A percentile compares a stretch with the other conserved stretches of the same genome.
Conservation (phyloP, 208 protist species). For the Crithidia thermophila region DNA sequence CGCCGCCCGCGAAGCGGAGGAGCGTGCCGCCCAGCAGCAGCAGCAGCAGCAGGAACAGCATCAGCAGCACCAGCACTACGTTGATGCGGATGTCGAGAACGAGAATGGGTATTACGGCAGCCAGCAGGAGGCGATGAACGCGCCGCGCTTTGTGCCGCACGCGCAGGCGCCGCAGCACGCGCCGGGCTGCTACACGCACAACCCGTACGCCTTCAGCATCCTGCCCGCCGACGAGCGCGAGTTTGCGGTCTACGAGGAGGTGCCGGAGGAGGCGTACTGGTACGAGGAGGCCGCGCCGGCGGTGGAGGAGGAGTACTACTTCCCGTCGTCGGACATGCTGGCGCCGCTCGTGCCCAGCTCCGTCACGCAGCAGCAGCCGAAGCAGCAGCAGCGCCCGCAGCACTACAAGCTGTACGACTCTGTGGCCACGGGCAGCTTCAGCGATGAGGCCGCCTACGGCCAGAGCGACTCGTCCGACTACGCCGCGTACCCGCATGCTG, state of each 20-base stretch:
- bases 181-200: constrained; percentile 33
- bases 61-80: constrained; percentile 7
- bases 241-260: constrained; percentile 26
- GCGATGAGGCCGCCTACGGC: constrained; percentile 27
- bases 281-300: constrained; percentile 23
- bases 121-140: background rate
- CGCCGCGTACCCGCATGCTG: constrained; percentile 6
- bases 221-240: constrained; percentile 34
- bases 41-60: no score
- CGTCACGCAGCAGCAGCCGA: constrained; percentile 15
- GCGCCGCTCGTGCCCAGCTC: constrained; percentile 30
- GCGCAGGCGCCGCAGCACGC: constrained; percentile 5
- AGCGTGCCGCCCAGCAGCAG: background rate
- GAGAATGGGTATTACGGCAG: background rate
- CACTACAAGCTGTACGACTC: constrained; percentile 17
- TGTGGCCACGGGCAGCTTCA: constrained; percentile 25
- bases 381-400: constrained; percentile 6
- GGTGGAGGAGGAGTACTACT: constrained; percentile 37
- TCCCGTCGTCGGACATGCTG: constrained; percentile 41
- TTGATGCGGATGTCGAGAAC: constrained; percentile 4
- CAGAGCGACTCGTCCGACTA: constrained; percentile 17
- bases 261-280: constrained; percentile 30
- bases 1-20: constrained; percentile 11
- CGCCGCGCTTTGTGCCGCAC: constrained; percentile 7
- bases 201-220: constrained; percentile 54